Evolutionary conservation across 352 stramenopile species (phyloP).

Genomic region (Globisporangium paroecandrum): DNA sequence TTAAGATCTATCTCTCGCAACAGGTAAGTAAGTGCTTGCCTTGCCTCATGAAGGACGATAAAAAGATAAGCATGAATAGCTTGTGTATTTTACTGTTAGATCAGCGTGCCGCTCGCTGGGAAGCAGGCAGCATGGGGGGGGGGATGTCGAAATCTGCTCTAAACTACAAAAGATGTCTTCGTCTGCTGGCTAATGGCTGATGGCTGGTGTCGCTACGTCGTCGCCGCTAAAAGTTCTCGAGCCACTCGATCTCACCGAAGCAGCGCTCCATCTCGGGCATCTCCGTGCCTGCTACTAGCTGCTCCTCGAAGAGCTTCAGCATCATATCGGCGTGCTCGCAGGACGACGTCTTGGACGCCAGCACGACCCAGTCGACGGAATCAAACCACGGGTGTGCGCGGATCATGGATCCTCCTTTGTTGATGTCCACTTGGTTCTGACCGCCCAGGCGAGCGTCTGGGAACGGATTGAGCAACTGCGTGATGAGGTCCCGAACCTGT

Average conservation of each 20-base stretch:
- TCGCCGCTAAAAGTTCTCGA: conserved; percentile 65
- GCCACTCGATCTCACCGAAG: conserved; percentile 61
- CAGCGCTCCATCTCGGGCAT: conserved; percentile 65
- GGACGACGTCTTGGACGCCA: conserved; percentile 66
- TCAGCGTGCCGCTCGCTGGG: neutral
- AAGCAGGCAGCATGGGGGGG: too few species aligned
- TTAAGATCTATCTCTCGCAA: neutral
- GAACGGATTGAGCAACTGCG: conserved; percentile 70
- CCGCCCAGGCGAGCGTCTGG: conserved; percentile 62
- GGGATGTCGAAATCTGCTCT: conserved; percentile 1
- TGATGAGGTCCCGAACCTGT: conserved; percentile 56
- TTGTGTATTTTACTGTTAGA: neutral
- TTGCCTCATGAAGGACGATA: too few species aligned
- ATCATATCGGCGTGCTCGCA: conserved; percentile 48
- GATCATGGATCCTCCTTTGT: conserved; percentile 73
- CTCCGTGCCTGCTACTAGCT: conserved; percentile 34
- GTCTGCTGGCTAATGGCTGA: neutral
- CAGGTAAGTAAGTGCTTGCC: too few species aligned
- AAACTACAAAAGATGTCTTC: conserved; percentile 3
- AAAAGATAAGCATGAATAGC: neutral
- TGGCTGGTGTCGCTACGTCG: neutral
- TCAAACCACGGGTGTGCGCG: conserved; percentile 81
- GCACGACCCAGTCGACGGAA: conserved; percentile 67
- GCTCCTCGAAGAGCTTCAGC: conserved; percentile 56
- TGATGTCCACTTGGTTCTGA: conserved; percentile 75